A percentile compares a stretch with the other conserved stretches of the same genome.
Conservation (phyloP, 2,329 filamentous ascomycete species). For the Aphanoascus verrucosus region DNA sequence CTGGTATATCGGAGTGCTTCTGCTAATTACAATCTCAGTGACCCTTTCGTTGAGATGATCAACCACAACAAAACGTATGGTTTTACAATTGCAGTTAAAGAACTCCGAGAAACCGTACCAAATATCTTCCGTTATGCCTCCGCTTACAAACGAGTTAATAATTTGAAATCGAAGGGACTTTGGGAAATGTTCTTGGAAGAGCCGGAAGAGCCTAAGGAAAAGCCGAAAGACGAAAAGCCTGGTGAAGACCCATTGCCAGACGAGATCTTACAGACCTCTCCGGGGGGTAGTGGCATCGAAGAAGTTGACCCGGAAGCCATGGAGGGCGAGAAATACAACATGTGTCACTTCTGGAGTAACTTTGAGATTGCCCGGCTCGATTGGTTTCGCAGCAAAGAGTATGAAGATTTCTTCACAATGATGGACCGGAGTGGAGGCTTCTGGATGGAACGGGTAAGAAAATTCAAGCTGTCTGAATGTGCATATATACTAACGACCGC, state of each 20-base stretch:
- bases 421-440: constrained; percentile 98
- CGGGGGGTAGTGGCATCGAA: constrained; percentile 57
- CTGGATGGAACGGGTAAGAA: constrained; percentile 90
- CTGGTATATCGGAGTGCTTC: not conserved
- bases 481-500: constrained; percentile 29
- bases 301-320: constrained; percentile 85
- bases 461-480: constrained; percentile 18
- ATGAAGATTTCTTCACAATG: constrained; percentile 96
- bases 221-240: constrained; percentile 34
- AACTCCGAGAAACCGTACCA: constrained; percentile 91
- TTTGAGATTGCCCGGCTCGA: constrained; percentile 92
- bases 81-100: constrained; percentile 97
- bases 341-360: constrained; percentile 99
- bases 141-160: constrained; percentile 88
- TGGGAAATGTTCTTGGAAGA: constrained; percentile 95
- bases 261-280: constrained; percentile 67
- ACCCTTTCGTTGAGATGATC: constrained; percentile 93
- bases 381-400: constrained; percentile 95
- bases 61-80: constrained; percentile 94
- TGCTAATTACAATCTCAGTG: constrained; percentile 45
- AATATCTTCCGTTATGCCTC: constrained; percentile 99
- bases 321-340: constrained; percentile 98
- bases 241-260: constrained; percentile 63
- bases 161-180: constrained; percentile 77
- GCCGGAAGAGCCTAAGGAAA: constrained; percentile 33